These are phyloP conservation scores for Alternaria alternata DNA, from an alignment of 2,329 filamentous ascomycete species.

Conservation along the genomic window DNA sequence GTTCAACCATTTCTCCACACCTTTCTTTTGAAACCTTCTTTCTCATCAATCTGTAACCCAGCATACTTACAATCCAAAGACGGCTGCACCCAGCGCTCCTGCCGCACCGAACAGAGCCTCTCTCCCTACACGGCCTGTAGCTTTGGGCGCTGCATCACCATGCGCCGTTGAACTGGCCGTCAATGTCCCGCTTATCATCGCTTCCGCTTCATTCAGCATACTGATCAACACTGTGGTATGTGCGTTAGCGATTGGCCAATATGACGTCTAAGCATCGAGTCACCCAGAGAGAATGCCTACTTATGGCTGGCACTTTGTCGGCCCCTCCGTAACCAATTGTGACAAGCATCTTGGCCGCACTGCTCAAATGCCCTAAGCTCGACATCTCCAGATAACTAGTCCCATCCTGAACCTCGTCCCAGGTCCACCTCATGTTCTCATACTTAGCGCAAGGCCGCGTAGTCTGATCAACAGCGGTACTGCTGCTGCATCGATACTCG, in stretches of 20 bases:
- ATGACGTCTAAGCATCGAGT: conserved; percentile 1
- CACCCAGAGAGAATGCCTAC: background rate
- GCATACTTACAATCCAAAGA: background rate
- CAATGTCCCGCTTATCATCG: background rate
- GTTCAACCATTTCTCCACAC: background rate
- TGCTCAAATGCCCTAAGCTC: background rate
- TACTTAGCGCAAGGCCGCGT: background rate
- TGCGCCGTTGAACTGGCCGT: background rate
- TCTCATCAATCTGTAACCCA: background rate
- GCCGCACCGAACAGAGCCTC: background rate
- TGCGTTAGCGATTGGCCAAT: background rate
- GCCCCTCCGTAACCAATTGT: background rate
- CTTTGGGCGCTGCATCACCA: background rate
- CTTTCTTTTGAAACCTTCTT: conserved; percentile 1
- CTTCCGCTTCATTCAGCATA: conserved; percentile 1
- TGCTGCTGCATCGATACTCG: background rate
- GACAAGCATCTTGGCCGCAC: conserved; percentile 2
- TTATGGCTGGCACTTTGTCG: conserved; percentile 3
- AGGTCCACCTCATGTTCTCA: background rate
- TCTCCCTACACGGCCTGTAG: background rate
- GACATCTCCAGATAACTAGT: background rate
- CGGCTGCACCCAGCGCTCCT: background rate
- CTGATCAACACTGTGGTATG: conserved; percentile 2
- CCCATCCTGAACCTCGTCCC: background rate
- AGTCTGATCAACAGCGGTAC: background rate